phyloP scores from a whole-genome alignment of 2,329 filamentous ascomycete genomes.

The Claviceps fusiformis region DNA sequence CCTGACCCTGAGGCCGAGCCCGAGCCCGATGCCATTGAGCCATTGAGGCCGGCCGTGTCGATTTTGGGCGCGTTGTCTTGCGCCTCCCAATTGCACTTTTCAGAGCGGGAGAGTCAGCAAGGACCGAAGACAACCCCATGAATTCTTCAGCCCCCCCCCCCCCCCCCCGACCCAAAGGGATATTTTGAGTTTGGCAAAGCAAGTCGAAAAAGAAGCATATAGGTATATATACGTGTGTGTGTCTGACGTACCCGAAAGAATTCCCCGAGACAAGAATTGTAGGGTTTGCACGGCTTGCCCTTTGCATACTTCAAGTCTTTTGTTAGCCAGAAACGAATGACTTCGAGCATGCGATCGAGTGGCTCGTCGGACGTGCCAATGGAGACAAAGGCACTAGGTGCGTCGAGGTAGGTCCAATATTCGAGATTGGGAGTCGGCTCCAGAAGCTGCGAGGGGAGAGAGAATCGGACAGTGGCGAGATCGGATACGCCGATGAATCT shows the following conservation, averaged over 20 bases:
- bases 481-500: constrained; percentile 95
- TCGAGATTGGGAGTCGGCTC: constrained; percentile 95
- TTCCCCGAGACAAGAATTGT: constrained; percentile 92
- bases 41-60: constrained; percentile 29
- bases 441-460: constrained; percentile 83
- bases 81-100: constrained; percentile 87
- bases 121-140: neutral
- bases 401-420: constrained; percentile 97
- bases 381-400: constrained; percentile 74
- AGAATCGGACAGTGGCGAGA: constrained; percentile 91
- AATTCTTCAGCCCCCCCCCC: neutral
- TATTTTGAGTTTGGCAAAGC: too few relatives aligned
- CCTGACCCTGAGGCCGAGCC: constrained; percentile 11
- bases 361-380: constrained; percentile 84
- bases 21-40: constrained; percentile 18
- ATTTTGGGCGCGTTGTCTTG: constrained; percentile 63
- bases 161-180: too few relatives aligned
- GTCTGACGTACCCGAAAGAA: constrained; percentile 67
- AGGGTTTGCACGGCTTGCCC: constrained; percentile 96
- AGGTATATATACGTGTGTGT: neutral
- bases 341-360: constrained; percentile 86
- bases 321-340: constrained; percentile 94
- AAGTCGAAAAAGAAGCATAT: too few relatives aligned
- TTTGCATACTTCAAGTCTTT: constrained; percentile 99
- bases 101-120: neutral